Conservation (phyloP, 345 rosid genomes). For the Lepidium sativum region DNA sequence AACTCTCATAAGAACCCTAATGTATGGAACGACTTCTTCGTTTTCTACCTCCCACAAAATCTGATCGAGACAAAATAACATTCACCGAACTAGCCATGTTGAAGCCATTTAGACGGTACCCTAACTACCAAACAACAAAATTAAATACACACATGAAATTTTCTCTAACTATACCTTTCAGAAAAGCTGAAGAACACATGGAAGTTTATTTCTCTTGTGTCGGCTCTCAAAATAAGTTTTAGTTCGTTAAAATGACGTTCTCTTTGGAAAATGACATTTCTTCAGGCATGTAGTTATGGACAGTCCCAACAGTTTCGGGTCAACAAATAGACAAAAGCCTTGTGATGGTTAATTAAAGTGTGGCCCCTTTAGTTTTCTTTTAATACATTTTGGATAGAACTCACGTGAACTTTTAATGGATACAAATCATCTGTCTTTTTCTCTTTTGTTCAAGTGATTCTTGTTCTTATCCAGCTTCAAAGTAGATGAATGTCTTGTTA, state of each 20-base stretch:
- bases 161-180: neutral
- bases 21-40: neutral
- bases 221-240: slow-evolving; percentile 10
- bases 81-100: slow-evolving; percentile 10
- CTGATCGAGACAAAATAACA: neutral
- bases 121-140: slow-evolving; percentile 24
- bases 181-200: neutral
- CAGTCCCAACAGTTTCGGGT: slow-evolving; percentile 17
- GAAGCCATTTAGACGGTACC: slow-evolving; percentile 12
- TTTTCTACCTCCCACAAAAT: neutral
- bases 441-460: neutral
- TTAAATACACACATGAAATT: slow-evolving; percentile 21
- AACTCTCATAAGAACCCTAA: neutral
- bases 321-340: slow-evolving; percentile 11
- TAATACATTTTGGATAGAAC: slow-evolving; percentile 12
- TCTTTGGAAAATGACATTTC: slow-evolving; percentile 11
- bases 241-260: slow-evolving; percentile 12
- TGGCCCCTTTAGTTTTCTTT: slow-evolving; percentile 16
- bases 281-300: slow-evolving; percentile 12
- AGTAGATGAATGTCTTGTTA: neutral
- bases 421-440: neutral
- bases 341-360: slow-evolving; percentile 13
- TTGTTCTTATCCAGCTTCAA: slow-evolving; percentile 12
- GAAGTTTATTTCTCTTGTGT: slow-evolving; percentile 20
- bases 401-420: slow-evolving; percentile 22